Evolutionary conservation across 257 asterid genomes (phyloP).

Genomic region (Vinca minor): DNA sequence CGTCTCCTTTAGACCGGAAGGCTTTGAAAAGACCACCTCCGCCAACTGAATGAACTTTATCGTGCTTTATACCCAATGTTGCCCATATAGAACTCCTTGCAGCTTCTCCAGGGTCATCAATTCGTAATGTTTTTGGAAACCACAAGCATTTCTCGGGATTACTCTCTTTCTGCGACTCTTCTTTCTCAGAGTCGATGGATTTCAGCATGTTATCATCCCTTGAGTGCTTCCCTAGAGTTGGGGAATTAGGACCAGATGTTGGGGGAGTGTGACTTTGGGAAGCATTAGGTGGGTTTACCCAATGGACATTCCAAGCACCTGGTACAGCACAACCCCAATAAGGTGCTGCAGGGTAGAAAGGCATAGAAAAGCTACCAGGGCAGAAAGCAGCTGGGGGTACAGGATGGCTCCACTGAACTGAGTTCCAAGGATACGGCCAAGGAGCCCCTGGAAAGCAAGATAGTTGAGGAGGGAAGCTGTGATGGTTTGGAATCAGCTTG

Average conservation of each 20-base stretch:
- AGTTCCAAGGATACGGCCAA: conserved; percentile 67
- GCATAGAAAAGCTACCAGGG: conserved; percentile 47
- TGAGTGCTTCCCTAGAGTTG: conserved; percentile 45
- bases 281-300: conserved; percentile 22
- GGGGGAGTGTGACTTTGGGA: conserved; percentile 19
- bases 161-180: conserved; percentile 21
- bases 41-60: conserved; percentile 29
- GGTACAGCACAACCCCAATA: conserved; percentile 58
- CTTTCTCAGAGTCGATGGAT: conserved; percentile 5
- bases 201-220: conserved; percentile 37
- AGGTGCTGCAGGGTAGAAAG: conserved; percentile 48
- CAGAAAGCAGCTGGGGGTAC: conserved; percentile 33
- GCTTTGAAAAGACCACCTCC: conserved; percentile 50
- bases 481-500: conserved; percentile 27
- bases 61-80: conserved; percentile 52
- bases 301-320: conserved; percentile 33
- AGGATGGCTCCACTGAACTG: conserved; percentile 41
- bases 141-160: conserved; percentile 46
- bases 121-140: conserved; percentile 71
- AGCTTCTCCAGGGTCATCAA: conserved; percentile 62
- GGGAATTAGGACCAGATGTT: conserved; percentile 31
- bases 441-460: conserved; percentile 59
- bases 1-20: conserved; percentile 41
- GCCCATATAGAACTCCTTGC: conserved; percentile 81
- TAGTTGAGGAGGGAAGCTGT: conserved; percentile 36